Evolutionary conservation across 83 land plant genomes (phyloP), one percentile per base, ranked within the genome.

Genomic region (Picea engelmannii): DNA sequence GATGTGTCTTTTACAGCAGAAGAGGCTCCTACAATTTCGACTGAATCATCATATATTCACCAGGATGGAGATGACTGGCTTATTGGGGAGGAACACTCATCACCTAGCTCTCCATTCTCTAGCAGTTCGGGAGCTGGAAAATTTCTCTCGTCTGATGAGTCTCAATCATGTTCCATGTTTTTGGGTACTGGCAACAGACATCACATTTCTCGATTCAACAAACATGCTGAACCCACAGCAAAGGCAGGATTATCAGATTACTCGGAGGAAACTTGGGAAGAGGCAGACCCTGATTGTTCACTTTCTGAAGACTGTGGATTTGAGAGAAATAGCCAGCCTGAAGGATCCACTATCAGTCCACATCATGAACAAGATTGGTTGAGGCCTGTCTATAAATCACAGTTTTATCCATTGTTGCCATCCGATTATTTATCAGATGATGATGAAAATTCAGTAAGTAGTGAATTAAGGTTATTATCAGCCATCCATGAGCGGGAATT

Each of bases 401-500:
- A 44, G 78, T 60, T 17, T 40, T n/a, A 12, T 81, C 79, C 23
- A 60, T 58, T 21, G 11, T 17, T 69, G 47, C 59, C 52, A 18
- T 31, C 82, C 27, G 62, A 49, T 66, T 58, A 7, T 44, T 59
- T 80, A 1, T 38, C 65, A 35, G 85, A 82, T 76, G 80, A 67
- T 13, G 85, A 85, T 6, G 86, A 83, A 24, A 62, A 78, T 23
- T 66, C 49, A 10, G 6, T 8, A 42, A 71, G 38, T 25, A 66
- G 78, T 18, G 85, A 85, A 40, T 47, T 82, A 68, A 75, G 61
- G 61, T 23, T 21, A 47, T 64, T 85, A 42, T 49, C 74, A 18
- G 25, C 84, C 31, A 68, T 24, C 16, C 85, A 81, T 27, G 85
- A 85, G 17, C n/a, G 77, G 44, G 85, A 85, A 70, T 23, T 82